phyloP scores from a whole-genome alignment of 768 basidiomycete genomes.

The Russula vinacea region DNA sequence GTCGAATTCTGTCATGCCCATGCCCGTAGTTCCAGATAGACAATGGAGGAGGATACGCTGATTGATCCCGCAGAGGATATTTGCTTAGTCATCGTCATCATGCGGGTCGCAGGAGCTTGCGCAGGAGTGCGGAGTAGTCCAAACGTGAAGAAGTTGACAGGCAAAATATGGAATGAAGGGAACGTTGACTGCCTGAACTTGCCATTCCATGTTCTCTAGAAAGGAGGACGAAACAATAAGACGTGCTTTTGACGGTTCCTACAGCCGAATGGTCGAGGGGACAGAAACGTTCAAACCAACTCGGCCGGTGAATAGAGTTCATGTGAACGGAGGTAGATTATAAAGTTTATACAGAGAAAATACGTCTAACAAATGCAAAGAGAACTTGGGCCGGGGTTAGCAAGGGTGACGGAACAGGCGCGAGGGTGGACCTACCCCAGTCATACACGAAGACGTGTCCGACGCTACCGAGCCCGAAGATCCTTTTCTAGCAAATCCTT shows the following conservation, averaged over 20 bases:
- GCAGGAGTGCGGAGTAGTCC: neutral
- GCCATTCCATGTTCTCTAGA: neutral
- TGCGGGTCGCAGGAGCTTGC: neutral
- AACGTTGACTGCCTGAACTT: neutral
- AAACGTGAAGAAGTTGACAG: neutral
- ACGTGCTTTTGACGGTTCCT: neutral
- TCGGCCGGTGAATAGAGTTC: neutral
- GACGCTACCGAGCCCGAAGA: constrained; percentile 46
- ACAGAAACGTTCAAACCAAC: neutral
- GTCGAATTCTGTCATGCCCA: constrained; percentile 40
- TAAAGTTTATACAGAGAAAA: constrained; percentile 7
- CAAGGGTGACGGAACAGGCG: neutral
- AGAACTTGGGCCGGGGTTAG: constrained; percentile 4
- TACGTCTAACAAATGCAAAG: constrained; percentile 12
- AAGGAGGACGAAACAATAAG: neutral
- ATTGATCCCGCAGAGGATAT: neutral
- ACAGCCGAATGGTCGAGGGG: neutral
- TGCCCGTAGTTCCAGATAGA: neutral
- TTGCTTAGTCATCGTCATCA: constrained; percentile 26
- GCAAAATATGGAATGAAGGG: neutral
- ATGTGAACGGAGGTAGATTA: constrained; percentile 6
- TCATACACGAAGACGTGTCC: constrained; percentile 4
- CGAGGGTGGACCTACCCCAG: neutral
- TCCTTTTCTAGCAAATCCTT: constrained; percentile 86
- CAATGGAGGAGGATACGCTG: no score